Evolutionary conservation across 257 asterid species (phyloP), one percentile per base, ranked within the genome.

Genomic region (Ajuga chamaepitys): DNA sequence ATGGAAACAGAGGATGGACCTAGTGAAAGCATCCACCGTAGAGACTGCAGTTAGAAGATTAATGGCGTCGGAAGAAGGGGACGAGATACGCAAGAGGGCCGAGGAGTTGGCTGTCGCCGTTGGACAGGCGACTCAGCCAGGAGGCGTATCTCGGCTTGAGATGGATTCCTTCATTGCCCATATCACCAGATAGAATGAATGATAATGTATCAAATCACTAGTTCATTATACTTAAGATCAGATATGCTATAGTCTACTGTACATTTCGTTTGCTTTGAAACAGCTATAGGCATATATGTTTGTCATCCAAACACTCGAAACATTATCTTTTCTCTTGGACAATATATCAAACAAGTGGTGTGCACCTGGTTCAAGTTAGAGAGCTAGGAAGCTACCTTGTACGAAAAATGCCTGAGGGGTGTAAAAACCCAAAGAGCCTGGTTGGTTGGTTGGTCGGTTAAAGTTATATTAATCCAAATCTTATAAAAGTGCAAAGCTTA

Each of bases 21-120:
- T 47, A 1, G 77, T 76, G 52, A 54, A 52, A 52, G 52, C 68
- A 2, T 41, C 71, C 4, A 18, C 41, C 0, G 14, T 62, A 2
- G 66, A 64, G 72, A 34, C 40, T 10, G 72, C 0, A 1, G 64
- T 77, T 24, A 45, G 37, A 21, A 72, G 51, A 11, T 50, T 76
- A 44, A 66, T 76, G 68, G 59, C 70, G 1, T 71, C 72, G 1
- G 59, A 71, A 26, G 77, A 76, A 71, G 81, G 81, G 16, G 61
- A 22, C 2, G 68, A 54, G 65, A 61, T 67, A 1, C 18, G 74
- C 22, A 68, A 20, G n/a, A 56, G 75, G 70, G 81, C 66, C 0
- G 26, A 63, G 45, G 72, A 77, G 52, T 20, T 77, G 50, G 69
- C 61, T 16, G 65, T 8, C 17, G 17, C 17, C 4, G 57, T 77